Percentiles rank a stretch among this genome's conserved stretches.
Evolutionary conservation across 805 yeast species (phyloP).

Genomic region (Metschnikowia corniflorae): DNA sequence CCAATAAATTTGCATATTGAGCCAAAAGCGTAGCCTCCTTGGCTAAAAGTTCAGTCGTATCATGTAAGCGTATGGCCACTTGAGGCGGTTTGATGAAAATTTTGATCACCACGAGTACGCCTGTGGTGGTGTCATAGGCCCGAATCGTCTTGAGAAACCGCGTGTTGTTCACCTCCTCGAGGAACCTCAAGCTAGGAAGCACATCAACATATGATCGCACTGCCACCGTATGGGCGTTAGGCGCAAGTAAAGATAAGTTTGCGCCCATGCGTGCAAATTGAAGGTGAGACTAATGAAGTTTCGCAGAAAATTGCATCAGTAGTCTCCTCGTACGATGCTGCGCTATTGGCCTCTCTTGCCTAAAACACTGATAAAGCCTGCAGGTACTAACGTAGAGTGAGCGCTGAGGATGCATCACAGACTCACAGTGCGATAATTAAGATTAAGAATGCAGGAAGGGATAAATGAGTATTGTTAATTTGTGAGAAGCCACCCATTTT

Average conservation of each 20-base stretch:
- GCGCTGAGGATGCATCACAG: too few species aligned
- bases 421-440: too few species aligned
- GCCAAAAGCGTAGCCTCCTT: constrained; percentile 40
- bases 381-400: too few species aligned
- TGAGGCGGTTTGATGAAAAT: constrained; percentile 71
- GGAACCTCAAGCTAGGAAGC: constrained; percentile 69
- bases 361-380: too few species aligned
- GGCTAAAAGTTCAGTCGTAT: constrained; percentile 25
- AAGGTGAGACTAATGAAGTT: too few species aligned
- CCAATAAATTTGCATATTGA: constrained; percentile 54
- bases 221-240: constrained; percentile 89
- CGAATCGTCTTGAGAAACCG: constrained; percentile 83
- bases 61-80: constrained; percentile 25
- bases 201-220: constrained; percentile 86
- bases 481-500: too few species aligned
- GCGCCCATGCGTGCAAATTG: too few species aligned
- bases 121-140: constrained; percentile 64
- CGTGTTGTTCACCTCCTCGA: constrained; percentile 71
- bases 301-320: too few species aligned
- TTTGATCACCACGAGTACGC: constrained; percentile 68
- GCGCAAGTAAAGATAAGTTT: constrained; percentile 78
- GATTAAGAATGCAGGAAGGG: too few species aligned
- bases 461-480: too few species aligned
- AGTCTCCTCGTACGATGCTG: too few species aligned
- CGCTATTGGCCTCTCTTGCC: too few species aligned